phyloP scores from a whole-genome alignment of 2,329 filamentous ascomycete genomes.

The Scolecobasidium constrictum region DNA sequence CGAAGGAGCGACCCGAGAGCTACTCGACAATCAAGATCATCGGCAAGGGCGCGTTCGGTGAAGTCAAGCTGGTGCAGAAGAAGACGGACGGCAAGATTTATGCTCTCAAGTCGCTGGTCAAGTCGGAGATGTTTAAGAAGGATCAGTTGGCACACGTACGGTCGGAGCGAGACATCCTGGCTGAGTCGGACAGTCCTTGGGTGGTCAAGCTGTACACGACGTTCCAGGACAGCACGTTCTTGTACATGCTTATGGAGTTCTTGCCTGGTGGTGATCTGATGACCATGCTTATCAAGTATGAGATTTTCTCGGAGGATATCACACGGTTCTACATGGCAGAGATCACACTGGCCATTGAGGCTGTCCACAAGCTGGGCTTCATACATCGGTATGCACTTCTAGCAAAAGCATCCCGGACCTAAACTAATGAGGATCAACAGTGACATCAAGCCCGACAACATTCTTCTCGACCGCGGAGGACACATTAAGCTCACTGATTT shows the following conservation, averaged over 20 bases:
- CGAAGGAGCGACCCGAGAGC: constrained; percentile 86
- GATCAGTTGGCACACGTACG: constrained; percentile 96
- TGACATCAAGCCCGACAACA: constrained; percentile 99
- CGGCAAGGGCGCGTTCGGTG: constrained; percentile 96
- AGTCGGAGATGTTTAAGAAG: constrained; percentile 99
- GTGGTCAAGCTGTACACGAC: constrained; percentile 97
- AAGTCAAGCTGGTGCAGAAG: constrained; percentile 95
- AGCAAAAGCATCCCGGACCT: not conserved
- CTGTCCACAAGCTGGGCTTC: constrained; percentile 94
- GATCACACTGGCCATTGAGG: constrained; percentile 95
- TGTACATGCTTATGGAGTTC: constrained; percentile 99
- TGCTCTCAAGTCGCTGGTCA: constrained; percentile 95
- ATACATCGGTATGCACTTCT: constrained; percentile 74
- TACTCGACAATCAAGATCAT: constrained; percentile 97
- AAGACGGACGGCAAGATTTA: constrained; percentile 96
- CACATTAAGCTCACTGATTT: constrained; percentile 99
- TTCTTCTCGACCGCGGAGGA: constrained; percentile 85
- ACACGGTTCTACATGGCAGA: constrained; percentile 99
- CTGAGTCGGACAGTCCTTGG: constrained; percentile 99
- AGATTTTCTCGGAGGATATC: constrained; percentile 98
- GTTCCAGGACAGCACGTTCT: constrained; percentile 90
- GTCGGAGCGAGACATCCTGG: constrained; percentile 92
- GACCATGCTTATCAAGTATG: constrained; percentile 99
- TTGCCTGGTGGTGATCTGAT: constrained; percentile 95
- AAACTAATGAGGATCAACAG: constrained; percentile 33